Evolutionary conservation across 2,329 filamentous ascomycete species (phyloP), one percentile per base, ranked within the genome.

Genomic region (Beauveria brongniartii): DNA sequence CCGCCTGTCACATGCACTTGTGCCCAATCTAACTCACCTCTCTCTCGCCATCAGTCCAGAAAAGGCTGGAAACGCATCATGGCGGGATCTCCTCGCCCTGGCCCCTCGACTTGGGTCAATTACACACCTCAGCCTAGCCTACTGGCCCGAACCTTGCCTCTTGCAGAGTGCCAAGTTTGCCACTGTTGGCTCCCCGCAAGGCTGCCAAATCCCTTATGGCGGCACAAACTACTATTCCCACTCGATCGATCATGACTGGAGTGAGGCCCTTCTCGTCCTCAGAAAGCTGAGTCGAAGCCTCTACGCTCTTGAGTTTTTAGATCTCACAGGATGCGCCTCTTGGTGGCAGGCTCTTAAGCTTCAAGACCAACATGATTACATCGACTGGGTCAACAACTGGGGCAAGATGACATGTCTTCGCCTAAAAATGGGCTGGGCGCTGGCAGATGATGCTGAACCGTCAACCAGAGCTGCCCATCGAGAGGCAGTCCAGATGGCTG

Each of bases 101-200:
- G 78, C 82, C 0, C 69, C 74, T 12, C 82, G 80, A 64, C 69
- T 85, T 7, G 77, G 77, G 0, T 78, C 75, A 16, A 71, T 87
- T 44, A 87, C 84, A 1, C 83, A 87, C 66, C 74, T 87, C 46
- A 84, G 80, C 64, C 75, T 87, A 7, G 82, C 83, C 18, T 82
- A 80, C 68, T 87, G 85, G 85, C 84, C 85, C 1, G 77, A 79
- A 55, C 85, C 85, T 2, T 78, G 77, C 18, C 71, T 84, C n/a
- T 83, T 82, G 2, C 81, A 81, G 9, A 80, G 81, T 64, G 78
- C 82, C 7, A 78, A 75, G 61, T 74, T 74, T 28, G 72, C 80
- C 0, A 77, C 78, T 2, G 70, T 85, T 2, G 70, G 75, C 1
- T 77, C 78, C 5, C 73, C 74, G 5, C 71, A 76, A 37, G 80